Base-by-base conservation (phyloP, 176 grass and related monocot species). In the Rhipidocladum racemiflorum region DNA sequence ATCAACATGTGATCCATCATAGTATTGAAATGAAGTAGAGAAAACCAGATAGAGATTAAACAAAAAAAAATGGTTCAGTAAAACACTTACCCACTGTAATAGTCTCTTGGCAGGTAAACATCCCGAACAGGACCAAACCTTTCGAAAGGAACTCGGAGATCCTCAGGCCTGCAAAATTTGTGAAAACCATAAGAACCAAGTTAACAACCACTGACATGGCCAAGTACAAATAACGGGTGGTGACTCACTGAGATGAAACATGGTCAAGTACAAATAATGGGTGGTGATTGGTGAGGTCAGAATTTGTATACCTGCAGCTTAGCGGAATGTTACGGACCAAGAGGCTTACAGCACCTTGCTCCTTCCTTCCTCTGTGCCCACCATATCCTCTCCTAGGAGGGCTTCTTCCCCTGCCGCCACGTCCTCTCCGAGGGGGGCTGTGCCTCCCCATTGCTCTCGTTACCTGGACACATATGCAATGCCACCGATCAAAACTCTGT, bases 271-370 rank as follows among this genome's bases (percentile, higher is more conserved):
- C 23, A 81, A 68, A 74, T 62, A 53, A 21, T 7, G 44, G 15
- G 61, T 32, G 10, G 32, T 39, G 43, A 40, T 34, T 32, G 10
- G 32, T 39, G 34, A 32, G 30, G 59, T 24, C 7, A 60, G 8
- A 82, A 30, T 23, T 30, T 17, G 9, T 24, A 65, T 64, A 86
- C 95, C 92, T 83, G 86, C 88, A 94, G 68, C 65, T 90, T 18
- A 91, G 12, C 4, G 95, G 81, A 49, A 94, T 89, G 54, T 97
- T 97, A 44, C 90, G 92, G 75, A 97, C 95, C 48, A 97, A 86
- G 76, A 97, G 90, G 75, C 90, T 94, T n/a, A 89, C 71, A 42
- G 79, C 71, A 29, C 61, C 69, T 60, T 81, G 74, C 28, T 92
- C 79, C 85, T 85, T 90, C 42, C 87, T 81, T 20, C 81, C 81